Conservation (phyloP, 129 eudicot species). For the Lactuca saligna region DNA sequence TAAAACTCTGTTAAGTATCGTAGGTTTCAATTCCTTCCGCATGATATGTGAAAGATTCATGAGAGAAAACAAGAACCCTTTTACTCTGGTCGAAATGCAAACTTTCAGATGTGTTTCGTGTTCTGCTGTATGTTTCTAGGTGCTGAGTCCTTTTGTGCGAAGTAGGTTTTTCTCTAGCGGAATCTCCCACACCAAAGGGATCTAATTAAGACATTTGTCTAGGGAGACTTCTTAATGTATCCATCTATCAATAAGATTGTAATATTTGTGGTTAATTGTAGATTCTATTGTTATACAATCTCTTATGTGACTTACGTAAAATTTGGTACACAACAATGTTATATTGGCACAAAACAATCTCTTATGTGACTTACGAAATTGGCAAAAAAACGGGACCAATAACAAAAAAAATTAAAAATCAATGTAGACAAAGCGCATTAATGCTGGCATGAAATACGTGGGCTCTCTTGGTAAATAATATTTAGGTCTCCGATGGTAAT, state of each 20-base stretch:
- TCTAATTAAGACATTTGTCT: no score
- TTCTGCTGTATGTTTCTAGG: neutral
- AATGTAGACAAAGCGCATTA: neutral
- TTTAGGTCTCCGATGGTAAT: neutral
- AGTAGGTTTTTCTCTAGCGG: neutral
- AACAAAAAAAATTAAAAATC: no score
- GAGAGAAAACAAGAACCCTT: conserved; percentile 5
- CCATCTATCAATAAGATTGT: neutral
- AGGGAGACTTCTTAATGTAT: neutral
- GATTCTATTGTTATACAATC: no score
- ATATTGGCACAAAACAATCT: no score
- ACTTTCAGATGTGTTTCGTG: neutral
- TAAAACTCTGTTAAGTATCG: neutral
- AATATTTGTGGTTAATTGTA: neutral
- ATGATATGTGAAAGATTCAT: neutral
- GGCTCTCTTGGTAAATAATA: neutral
- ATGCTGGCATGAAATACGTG: neutral
- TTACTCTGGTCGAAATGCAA: neutral
- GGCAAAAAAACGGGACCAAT: neutral
- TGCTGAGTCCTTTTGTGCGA: neutral
- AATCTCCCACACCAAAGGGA: no score
- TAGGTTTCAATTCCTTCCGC: conserved; percentile 1
- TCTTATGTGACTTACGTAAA: no score
- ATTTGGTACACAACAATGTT: neutral
- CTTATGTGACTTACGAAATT: neutral